These are phyloP conservation scores for Wickerhamomyces hampshirensis DNA, from an alignment of 805 yeast genomes.

Conservation along the genomic window DNA sequence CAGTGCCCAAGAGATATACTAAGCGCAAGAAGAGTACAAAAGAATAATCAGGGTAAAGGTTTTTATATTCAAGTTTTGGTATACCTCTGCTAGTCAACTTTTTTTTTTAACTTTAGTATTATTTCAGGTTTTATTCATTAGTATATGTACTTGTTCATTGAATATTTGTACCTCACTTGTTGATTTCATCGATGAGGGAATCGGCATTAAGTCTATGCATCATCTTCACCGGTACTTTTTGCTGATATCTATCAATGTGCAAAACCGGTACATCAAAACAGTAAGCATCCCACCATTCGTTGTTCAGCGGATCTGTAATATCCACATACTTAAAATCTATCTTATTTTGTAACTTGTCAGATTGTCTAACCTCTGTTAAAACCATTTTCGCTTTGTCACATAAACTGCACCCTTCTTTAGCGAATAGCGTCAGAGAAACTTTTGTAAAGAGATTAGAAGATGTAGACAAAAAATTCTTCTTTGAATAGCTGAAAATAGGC, in stretches of 20 bases:
- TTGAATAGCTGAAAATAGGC: neutral
- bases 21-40: slow-evolving; percentile 21
- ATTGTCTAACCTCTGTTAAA: slow-evolving; percentile 37
- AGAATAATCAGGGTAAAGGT: no score
- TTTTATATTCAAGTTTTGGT: no score
- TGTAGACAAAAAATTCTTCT: slow-evolving; percentile 5
- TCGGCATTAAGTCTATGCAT: slow-evolving; percentile 63
- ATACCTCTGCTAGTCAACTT: no score
- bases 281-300: slow-evolving; percentile 64
- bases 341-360: slow-evolving; percentile 22
- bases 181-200: slow-evolving; percentile 49
- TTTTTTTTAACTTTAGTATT: no score
- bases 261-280: slow-evolving; percentile 78
- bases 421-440: slow-evolving; percentile 50
- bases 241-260: slow-evolving; percentile 51
- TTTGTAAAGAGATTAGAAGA: slow-evolving; percentile 1
- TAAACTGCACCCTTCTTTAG: slow-evolving; percentile 64
- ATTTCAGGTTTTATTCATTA: no score
- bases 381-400: slow-evolving; percentile 61
- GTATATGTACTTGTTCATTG: no score
- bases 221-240: slow-evolving; percentile 47
- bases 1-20: slow-evolving; percentile 17
- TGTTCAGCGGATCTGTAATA: slow-evolving; percentile 54
- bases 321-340: slow-evolving; percentile 43
- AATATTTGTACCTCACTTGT: slow-evolving; percentile 7